Base-by-base conservation (phyloP, 805 yeast genomes). In the Candida broadrunensis region DNA sequence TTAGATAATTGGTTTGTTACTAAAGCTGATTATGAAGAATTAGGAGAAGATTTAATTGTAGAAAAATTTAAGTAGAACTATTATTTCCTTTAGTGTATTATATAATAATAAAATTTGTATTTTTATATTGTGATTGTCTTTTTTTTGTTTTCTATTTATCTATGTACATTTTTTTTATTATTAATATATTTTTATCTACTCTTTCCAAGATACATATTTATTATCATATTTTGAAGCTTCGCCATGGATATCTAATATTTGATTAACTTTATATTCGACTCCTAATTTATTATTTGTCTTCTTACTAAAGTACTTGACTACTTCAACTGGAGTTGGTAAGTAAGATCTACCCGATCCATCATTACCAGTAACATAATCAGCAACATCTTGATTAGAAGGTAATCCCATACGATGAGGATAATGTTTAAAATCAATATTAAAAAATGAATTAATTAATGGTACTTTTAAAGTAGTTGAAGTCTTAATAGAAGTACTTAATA, bases 351-450 rank as follows among this genome's bases (percentile, higher is more conserved):
- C 72, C n/a, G 80, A 64, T 18, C 80, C 80, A 58, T 80, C 87
- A 42, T 74, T 73, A 15, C 95, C 95, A 23, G 79, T 78, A 41
- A 90, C 78, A 60, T 76, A 87, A 37, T 70, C 67, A 52, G 75
- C 76, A 42, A 91, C 72, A 44, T 80, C 85, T 27, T 58, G 47
- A 61, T 85, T 88, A 11, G 78, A 70, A 38, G 98, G 98, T 49
- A 93, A 72, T 23, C 95, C 96, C 74, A 80, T 84, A 54, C 77
- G 66, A 66, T 70, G 78, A 27, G 89, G 88, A 49, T 78, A 78
- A 16, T 58, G 47, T 31, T 56, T 57, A 58, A 56, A 70, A 53
- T 66, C 65, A 25, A 73, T 58, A 33, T 67, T 67, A 41, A 67
- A 62, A 48, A 58, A 72, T 35, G 56, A 55, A 11, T 67, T 51